A percentile compares a stretch with the other conserved stretches of the same genome.
phyloP scores from a whole-genome alignment of 1,284 basidiomycete species.

The Pisolithus thermaeus region DNA sequence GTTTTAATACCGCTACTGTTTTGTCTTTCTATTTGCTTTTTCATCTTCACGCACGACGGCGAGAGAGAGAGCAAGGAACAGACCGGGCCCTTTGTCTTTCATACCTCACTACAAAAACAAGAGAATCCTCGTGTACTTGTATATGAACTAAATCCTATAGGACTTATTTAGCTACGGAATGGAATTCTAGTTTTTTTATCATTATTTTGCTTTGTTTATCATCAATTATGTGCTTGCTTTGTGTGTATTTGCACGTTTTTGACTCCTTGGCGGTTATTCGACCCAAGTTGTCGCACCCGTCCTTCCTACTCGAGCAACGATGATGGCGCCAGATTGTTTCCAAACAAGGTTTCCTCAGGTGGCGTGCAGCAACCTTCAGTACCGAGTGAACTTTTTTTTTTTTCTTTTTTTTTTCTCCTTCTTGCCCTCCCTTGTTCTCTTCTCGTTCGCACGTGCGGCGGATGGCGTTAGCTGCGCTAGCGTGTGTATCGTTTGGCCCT shows the following conservation, averaged over 20 bases:
- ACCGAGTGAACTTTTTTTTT: background rate
- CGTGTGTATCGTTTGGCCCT: background rate
- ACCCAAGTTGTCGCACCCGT: background rate
- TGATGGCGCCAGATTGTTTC: background rate
- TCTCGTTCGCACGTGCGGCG: background rate
- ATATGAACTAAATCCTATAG: background rate
- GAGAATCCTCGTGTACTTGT: background rate
- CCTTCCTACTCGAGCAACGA: constrained; percentile 2
- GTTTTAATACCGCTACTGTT: background rate
- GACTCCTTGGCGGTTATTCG: no score
- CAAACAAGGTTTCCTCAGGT: background rate
- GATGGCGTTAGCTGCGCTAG: background rate
- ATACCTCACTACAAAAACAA: background rate
- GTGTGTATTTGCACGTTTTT: background rate
- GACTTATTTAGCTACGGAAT: constrained; percentile 1
- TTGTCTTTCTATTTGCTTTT: background rate
- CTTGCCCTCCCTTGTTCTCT: background rate
- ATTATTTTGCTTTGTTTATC: background rate
- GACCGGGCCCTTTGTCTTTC: background rate
- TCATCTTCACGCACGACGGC: background rate
- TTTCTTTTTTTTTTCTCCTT: background rate
- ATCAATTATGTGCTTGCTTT: background rate
- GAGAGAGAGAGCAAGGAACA: background rate
- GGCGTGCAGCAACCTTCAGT: background rate
- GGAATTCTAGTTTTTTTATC: background rate